phyloP scores from a whole-genome alignment of 2,329 filamentous ascomycete genomes.

The Penicillium decumbens region DNA sequence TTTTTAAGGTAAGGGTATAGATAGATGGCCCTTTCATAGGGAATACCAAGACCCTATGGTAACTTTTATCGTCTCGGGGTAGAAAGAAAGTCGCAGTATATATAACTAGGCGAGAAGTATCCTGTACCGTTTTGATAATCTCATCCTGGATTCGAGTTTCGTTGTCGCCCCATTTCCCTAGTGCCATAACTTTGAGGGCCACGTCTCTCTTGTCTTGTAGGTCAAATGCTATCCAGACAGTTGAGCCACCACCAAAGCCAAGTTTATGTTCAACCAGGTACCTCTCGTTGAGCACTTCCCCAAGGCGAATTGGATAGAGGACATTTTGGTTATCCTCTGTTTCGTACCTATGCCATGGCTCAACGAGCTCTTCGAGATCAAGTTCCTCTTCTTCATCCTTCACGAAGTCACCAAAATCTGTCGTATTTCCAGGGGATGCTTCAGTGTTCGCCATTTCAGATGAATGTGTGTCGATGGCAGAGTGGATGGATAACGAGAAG shows the following conservation, averaged over 20 bases:
- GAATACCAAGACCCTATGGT: conserved; percentile 22
- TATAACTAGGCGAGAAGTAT: conserved; percentile 10
- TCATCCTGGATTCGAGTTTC: background rate
- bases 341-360: background rate
- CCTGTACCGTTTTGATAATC: background rate
- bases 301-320: background rate
- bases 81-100: conserved; percentile 19
- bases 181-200: background rate
- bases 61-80: conserved; percentile 5
- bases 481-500: background rate
- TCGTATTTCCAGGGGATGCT: background rate
- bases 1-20: conserved; percentile 4
- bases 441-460: background rate
- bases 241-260: background rate
- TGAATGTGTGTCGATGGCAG: background rate
- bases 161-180: background rate
- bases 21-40: conserved; percentile 20
- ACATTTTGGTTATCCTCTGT: background rate
- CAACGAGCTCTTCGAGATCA: background rate
- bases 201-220: background rate
- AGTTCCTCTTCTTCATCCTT: background rate
- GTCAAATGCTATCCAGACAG: background rate
- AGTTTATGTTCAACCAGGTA: background rate
- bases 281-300: background rate
- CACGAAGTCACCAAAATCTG: background rate